A percentile compares a stretch with the other conserved stretches of the same genome.
phyloP scores from a whole-genome alignment of 2,329 filamentous ascomycete species.

The Monosporascus sp. region DNA sequence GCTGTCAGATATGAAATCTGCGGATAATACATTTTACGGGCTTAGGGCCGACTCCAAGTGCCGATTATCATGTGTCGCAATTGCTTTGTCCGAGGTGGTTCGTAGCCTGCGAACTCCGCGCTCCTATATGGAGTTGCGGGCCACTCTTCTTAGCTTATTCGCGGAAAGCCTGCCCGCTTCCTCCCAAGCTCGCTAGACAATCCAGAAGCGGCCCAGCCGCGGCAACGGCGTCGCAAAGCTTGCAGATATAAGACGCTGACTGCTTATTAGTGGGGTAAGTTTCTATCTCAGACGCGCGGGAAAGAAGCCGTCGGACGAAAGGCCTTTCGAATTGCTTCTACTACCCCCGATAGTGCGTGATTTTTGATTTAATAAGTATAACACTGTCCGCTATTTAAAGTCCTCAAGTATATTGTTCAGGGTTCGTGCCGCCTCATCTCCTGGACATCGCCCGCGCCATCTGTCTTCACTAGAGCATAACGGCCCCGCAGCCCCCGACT shows the following conservation, averaged over 20 bases:
- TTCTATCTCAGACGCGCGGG: not conserved
- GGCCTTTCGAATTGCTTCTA: not conserved
- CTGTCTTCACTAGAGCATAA: not conserved
- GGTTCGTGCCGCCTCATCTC: not conserved
- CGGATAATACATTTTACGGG: not conserved
- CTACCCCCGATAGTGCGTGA: too few relatives aligned
- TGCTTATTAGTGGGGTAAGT: not conserved
- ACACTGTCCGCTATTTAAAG: too few relatives aligned
- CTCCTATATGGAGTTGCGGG: not conserved
- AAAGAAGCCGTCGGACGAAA: not conserved
- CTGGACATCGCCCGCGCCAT: not conserved
- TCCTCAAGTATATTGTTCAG: not conserved
- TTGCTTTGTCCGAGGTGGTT: not conserved
- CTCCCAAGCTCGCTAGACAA: not conserved
- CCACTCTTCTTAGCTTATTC: not conserved
- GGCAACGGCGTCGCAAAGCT: not conserved
- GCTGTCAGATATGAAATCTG: not conserved
- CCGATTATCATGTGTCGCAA: not conserved
- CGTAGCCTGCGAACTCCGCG: not conserved
- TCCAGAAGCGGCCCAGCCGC: not conserved
- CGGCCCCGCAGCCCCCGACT: not conserved
- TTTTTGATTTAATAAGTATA: too few relatives aligned
- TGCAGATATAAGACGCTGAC: not conserved
- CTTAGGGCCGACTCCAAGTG: not conserved
- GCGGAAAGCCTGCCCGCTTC: not conserved